A percentile compares a stretch with the other conserved stretches of the same genome.
Conservation (phyloP, 805 yeast genomes). For the Debaryomyces maramus region DNA sequence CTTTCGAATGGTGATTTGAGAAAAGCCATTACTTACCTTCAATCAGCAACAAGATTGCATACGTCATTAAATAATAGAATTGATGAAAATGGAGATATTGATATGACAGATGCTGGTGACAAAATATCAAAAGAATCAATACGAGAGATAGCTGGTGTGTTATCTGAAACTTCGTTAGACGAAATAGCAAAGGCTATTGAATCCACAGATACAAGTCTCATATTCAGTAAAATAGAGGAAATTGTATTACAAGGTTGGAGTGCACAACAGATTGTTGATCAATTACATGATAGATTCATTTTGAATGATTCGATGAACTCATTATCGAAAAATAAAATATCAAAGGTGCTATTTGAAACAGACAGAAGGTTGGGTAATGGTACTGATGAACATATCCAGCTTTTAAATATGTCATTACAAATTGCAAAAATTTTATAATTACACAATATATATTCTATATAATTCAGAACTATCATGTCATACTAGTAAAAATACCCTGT, state of each 20-base stretch:
- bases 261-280: conserved; percentile 67
- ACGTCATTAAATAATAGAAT: conserved; percentile 15
- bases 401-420: conserved; percentile 58
- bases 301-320: conserved; percentile 52
- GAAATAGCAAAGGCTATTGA: conserved; percentile 37
- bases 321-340: conserved; percentile 60
- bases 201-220: conserved; percentile 24
- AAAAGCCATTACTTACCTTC: conserved; percentile 86
- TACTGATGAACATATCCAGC: conserved; percentile 82
- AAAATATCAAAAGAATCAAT: conserved; percentile 48
- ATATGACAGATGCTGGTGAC: conserved; percentile 23
- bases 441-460: too few species aligned
- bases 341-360: conserved; percentile 66
- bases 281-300: conserved; percentile 67
- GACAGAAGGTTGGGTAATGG: conserved; percentile 81
- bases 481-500: too few species aligned
- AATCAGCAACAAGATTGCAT: conserved; percentile 70
- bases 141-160: conserved; percentile 75
- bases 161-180: conserved; percentile 51
- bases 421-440: conserved; percentile 21
- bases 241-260: conserved; percentile 73
- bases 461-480: too few species aligned
- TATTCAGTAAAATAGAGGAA: conserved; percentile 48
- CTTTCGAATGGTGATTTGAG: conserved; percentile 89
- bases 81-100: conserved; percentile 34